These are phyloP conservation scores for Aspergillus heteromorphus DNA, from an alignment of 495 filamentous ascomycete species.

Conservation along the genomic window DNA sequence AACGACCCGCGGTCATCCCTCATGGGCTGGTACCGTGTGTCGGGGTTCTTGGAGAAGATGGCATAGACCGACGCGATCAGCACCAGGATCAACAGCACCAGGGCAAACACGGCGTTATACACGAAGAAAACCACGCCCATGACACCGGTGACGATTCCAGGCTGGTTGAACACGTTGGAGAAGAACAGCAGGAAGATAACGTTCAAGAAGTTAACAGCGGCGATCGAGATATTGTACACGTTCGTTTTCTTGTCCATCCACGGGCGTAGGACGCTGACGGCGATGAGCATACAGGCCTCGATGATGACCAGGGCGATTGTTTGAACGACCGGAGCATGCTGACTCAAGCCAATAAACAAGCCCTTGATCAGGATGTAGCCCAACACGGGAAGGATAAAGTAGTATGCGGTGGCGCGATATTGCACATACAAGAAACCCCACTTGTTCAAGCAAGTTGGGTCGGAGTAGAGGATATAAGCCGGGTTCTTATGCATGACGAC, in stretches of 20 bases:
- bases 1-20: constrained; percentile 93
- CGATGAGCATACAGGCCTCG: constrained; percentile 74
- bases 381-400: constrained; percentile 84
- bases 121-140: constrained; percentile 94
- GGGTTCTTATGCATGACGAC: constrained; percentile 89
- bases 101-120: constrained; percentile 77
- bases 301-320: constrained; percentile 80
- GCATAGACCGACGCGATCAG: constrained; percentile 77
- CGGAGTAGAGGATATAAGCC: constrained; percentile 92
- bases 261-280: constrained; percentile 71
- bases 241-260: constrained; percentile 99
- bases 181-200: constrained; percentile 78
- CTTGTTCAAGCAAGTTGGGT: constrained; percentile 83
- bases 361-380: constrained; percentile 75
- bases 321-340: constrained; percentile 65
- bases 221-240: constrained; percentile 90
- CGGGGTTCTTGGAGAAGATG: constrained; percentile 89
- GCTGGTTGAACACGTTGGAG: constrained; percentile 74
- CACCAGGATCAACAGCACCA: constrained; percentile 80
- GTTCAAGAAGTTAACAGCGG: constrained; percentile 83
- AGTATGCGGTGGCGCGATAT: constrained; percentile 91
- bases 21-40: constrained; percentile 95
- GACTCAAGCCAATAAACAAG: constrained; percentile 82
- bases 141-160: constrained; percentile 77
- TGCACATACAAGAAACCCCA: constrained; percentile 98